Evolutionary conservation across 352 stramenopile genomes (phyloP), one percentile per base, ranked within the genome.

Genomic region (Blastocystis sp.): DNA sequence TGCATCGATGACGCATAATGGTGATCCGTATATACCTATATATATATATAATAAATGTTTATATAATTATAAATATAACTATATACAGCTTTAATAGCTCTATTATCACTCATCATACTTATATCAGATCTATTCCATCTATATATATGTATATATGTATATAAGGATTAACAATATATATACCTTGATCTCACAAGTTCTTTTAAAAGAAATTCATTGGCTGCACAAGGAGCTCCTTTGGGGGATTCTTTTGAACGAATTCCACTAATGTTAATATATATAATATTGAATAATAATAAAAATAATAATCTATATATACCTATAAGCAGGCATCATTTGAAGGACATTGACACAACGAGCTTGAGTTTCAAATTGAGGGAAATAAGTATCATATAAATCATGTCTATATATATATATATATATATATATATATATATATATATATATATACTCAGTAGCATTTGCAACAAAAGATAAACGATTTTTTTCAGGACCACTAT

Each of bases 401-500:
- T 46, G 39, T 46, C n/a, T n/a, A n/a, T n/a, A n/a, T n/a, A n/a
- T n/a, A n/a, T n/a, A n/a, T n/a, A n/a, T n/a, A n/a, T n/a, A n/a
- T n/a, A n/a, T n/a, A n/a, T n/a, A n/a, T n/a, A n/a, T n/a, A n/a
- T n/a, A n/a, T n/a, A n/a, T n/a, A n/a, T n/a, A n/a, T n/a, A n/a
- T n/a, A n/a, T 33, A 46, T 33, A 9, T 13, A n/a, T 13, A 46
- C 39, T 46, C 39, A 1, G 39, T 46, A 9, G 39, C 39, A n/a
- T 46, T 46, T n/a, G 39, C 39, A 25, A 46, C n/a, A 25, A 46
- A 46, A 9, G 39, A 46, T 9, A 46, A n/a, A n/a, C 39, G 39
- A 9, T 21, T n/a, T 9, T n/a, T 46, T 9, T 46, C 39, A n/a
- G 39, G 39, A 33, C 39, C 39, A 0, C 21, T 33, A 1, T 46